Conservation (phyloP, 495 filamentous ascomycete genomes). For the Penicillium psychrofluorescens region DNA sequence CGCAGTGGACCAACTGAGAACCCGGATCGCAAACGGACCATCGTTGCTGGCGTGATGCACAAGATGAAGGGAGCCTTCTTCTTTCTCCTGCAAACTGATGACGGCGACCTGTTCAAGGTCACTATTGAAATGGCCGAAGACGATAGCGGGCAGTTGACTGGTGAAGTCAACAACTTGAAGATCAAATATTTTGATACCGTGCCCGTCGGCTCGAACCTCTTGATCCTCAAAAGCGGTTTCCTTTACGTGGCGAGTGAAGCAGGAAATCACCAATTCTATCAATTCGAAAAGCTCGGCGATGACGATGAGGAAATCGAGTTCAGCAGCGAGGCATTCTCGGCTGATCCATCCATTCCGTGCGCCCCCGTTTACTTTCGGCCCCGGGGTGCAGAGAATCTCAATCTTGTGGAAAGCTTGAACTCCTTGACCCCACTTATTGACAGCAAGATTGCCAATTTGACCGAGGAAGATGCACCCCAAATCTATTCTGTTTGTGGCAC, state of each 20-base stretch:
- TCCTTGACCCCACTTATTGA: conserved; percentile 88
- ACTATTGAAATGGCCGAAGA: conserved; percentile 88
- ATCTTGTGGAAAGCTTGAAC: conserved; percentile 76
- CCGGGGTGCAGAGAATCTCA: conserved; percentile 70
- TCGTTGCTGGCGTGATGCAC: conserved; percentile 90
- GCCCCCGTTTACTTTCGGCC: conserved; percentile 78
- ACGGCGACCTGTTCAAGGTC: conserved; percentile 95
- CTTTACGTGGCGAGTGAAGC: conserved; percentile 88
- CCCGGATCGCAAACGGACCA: conserved; percentile 77
- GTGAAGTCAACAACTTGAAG: conserved; percentile 73
- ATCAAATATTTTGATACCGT: conserved; percentile 99
- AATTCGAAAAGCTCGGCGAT: conserved; percentile 96
- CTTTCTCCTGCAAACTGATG: conserved; percentile 90
- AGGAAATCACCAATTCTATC: conserved; percentile 91
- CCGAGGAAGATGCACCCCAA: conserved; percentile 89
- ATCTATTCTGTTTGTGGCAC: conserved; percentile 89
- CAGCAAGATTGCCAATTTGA: conserved; percentile 81
- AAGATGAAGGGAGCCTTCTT: conserved; percentile 97
- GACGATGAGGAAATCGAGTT: conserved; percentile 86
- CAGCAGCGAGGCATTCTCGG: conserved; percentile 72
- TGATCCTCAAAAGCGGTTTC: conserved; percentile 93
- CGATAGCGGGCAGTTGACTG: conserved; percentile 65
- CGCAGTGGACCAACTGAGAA: conserved; percentile 83
- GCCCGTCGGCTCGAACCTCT: conserved; percentile 74
- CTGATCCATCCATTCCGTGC: conserved; percentile 61